Evolutionary conservation across 192 early-diverging fungal species (phyloP).

Genomic region (Coemansia guatemalensis): DNA sequence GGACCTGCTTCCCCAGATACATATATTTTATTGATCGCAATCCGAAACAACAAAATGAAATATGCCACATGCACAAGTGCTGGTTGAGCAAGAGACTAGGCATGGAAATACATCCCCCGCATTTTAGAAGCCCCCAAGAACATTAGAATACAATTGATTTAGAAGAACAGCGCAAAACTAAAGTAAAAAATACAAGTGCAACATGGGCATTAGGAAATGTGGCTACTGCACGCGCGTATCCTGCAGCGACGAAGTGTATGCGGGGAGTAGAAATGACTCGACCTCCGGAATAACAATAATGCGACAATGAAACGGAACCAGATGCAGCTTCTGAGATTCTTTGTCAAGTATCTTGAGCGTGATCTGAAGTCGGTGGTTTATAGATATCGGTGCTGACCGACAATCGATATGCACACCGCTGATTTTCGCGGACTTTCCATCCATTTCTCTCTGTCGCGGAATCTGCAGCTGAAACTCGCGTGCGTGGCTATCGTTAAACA

Average conservation of each 20-base stretch:
- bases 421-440: background rate
- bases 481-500: constrained; percentile 31
- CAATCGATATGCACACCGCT: constrained; percentile 38
- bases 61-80: too few species aligned
- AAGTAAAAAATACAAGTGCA: too few species aligned
- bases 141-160: too few species aligned
- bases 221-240: constrained; percentile 34
- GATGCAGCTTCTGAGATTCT: constrained; percentile 20
- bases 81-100: too few species aligned
- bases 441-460: constrained; percentile 12
- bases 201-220: background rate
- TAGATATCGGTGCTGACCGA: constrained; percentile 37
- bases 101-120: too few species aligned
- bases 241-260: constrained; percentile 26
- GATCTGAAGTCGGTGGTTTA: constrained; percentile 28
- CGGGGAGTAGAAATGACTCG: constrained; percentile 33
- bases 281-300: constrained; percentile 37
- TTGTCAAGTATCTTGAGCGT: constrained; percentile 22
- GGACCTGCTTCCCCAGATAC: too few species aligned
- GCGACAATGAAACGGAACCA: constrained; percentile 34
- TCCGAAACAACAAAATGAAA: too few species aligned
- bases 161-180: too few species aligned
- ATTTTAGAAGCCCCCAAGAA: too few species aligned
- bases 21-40: too few species aligned
- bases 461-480: constrained; percentile 21